Base-by-base conservation (phyloP, 2,329 filamentous ascomycete genomes). In the Cytospora leucostoma region DNA sequence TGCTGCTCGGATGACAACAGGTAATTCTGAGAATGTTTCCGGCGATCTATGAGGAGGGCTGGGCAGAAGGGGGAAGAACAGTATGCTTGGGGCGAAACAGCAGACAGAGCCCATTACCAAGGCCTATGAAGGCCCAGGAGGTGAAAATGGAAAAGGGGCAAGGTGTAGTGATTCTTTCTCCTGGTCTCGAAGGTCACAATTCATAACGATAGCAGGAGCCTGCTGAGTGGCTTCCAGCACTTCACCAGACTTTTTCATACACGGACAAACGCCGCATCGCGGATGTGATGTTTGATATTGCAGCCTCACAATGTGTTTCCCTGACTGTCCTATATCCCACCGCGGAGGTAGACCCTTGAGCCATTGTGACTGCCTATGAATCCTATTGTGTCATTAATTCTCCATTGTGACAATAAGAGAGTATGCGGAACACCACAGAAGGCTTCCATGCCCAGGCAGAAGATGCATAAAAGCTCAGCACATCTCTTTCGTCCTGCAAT, bases 21-120 rank as follows among this genome's bases (percentile, higher is more conserved):
- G 8, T n/a, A 47, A 3, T n/a, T 37, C 13, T 60, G 5, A 49
- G 38, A 5, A 19, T 49, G 5, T 37, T 37, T 37, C 50, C 50
- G 1, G 58, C 38, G 32, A 27, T 60, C 11, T 54, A 60, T 19
- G 35, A 54, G 50, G 58, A 60, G 13, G 47, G 54, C 50, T 60
- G 58, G 58, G 50, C 50, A 6, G 4, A 5, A 21, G 32, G 13
- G 10, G 7, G 10, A 12, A 8, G 33, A 21, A n/a, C 27, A 27
- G 11, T 21, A 3, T 17, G 10, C 5, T 17, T 21, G 12, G 35
- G 13, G n/a, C 19, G 1, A 1, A 27, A 34, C 15, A 6, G 10
- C 10, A 4, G 21, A 2, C 8, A 15, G 2, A 21, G 32, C n/a
- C 10, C 3, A 2, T 7, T 17, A 10, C 44, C n/a, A 47, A 8